Evolutionary conservation across 345 rosid genomes (phyloP), one percentile per base, ranked within the genome.

Genomic region (Cardamine occulta): DNA sequence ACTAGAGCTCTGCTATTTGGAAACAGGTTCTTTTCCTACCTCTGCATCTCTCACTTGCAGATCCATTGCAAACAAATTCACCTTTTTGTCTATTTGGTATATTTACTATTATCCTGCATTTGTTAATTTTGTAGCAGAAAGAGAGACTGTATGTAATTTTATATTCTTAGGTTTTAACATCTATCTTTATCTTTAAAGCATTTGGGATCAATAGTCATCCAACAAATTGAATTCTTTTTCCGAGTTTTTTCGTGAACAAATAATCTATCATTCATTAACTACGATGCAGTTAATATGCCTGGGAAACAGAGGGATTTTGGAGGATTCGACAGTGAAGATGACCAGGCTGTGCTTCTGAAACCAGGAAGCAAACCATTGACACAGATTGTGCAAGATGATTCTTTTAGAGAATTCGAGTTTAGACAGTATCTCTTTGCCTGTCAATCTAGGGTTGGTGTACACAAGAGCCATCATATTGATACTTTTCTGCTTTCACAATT

Each of bases 351-450:
- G n/a, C 75, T 95, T 68, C 86, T 92, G 40, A 86, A 88, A 74
- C 85, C 93, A 66, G 93, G 84, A 84, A 86, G 76, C 78, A 92
- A 92, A 78, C 82, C 82, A 28, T 68, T 95, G 84, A 82, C 90
- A 3, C 93, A 86, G 66, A 86, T 95, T 78, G 91, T 90, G 76
- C 95, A 91, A 84, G 97, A 94, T 84, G 97, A 90, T 78, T 88
- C 92, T 35, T 94, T 91, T 72, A 86, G 93, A 74, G 99, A 90
- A 79, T 95, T 90, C 72, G 99, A 95, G 54, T 95, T 92, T 82
- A 88, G 93, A 78, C 97, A 92, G 77, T 95, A 92, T 84, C 89
- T 92, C 65, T 91, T 95, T 82, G 92, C 97, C 65, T 90, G 91
- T 77, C 97, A 95, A 75, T 88, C 96, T 65, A 84, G 87, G 96